phyloP scores from a whole-genome alignment of 2,329 filamentous ascomycete species.

The Helotiales sp. region DNA sequence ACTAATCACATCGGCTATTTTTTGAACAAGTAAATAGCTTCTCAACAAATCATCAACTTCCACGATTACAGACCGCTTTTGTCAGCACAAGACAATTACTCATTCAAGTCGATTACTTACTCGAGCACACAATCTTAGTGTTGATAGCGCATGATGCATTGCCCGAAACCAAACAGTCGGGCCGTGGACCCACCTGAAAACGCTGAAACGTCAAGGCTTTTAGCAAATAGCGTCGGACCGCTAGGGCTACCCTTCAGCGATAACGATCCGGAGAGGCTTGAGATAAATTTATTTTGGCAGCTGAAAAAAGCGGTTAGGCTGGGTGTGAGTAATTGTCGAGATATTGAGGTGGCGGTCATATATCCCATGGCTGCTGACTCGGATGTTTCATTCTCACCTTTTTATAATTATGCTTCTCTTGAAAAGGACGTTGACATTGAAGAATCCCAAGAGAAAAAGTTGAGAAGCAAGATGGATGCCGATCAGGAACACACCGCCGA shows the following conservation, averaged over 20 bases:
- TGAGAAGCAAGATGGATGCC: background rate
- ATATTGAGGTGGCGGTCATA: constrained; percentile 23
- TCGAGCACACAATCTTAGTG: background rate
- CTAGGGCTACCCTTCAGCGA: constrained; percentile 19
- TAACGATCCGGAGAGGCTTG: background rate
- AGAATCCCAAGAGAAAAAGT: background rate
- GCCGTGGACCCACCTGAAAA: background rate
- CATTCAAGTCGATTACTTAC: background rate
- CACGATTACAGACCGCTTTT: background rate
- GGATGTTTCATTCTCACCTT: background rate
- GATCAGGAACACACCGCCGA: constrained; percentile 2
- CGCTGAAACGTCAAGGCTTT: background rate
- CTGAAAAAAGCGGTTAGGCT: constrained; percentile 3
- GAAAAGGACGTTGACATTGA: background rate
- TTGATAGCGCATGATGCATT: constrained; percentile 2
- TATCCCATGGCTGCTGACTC: constrained; percentile 9
- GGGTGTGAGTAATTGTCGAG: constrained; percentile 26
- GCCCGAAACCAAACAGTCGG: constrained; percentile 1
- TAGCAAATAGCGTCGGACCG: background rate
- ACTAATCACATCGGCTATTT: background rate
- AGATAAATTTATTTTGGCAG: constrained; percentile 22
- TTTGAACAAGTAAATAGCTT: background rate
- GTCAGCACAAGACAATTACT: background rate
- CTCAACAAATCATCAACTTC: background rate
- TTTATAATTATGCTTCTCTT: background rate